phyloP scores from a whole-genome alignment of 768 basidiomycete genomes.

The Termitomyces sp. region DNA sequence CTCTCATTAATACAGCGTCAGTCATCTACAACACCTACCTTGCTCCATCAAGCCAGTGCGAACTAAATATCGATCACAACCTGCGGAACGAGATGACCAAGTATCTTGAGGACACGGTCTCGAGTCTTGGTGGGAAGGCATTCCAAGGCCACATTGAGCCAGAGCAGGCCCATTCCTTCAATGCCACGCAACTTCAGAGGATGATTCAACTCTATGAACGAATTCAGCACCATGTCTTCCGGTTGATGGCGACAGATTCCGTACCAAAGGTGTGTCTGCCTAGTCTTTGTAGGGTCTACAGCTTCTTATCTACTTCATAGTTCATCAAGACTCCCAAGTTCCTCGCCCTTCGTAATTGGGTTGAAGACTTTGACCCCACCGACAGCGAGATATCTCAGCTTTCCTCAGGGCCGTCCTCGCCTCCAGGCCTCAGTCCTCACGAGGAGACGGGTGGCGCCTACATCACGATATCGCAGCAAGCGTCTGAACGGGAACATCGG shows the following conservation, averaged over 20 bases:
- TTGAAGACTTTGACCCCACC: conserved; percentile 68
- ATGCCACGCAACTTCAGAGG: conserved; percentile 92
- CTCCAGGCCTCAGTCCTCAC: conserved; percentile 57
- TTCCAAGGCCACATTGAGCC: conserved; percentile 80
- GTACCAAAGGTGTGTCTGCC: conserved; percentile 76
- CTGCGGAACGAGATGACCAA: conserved; percentile 91
- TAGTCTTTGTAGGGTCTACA: conserved; percentile 5
- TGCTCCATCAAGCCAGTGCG: conserved; percentile 90
- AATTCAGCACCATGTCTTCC: conserved; percentile 95
- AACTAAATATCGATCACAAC: conserved; percentile 97
- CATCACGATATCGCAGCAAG: conserved; percentile 79
- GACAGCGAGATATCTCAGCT: conserved; percentile 56
- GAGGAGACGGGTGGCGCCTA: conserved; percentile 84
- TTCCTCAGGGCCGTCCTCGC: conserved; percentile 50
- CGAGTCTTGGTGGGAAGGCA: conserved; percentile 65
- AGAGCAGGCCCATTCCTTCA: conserved; percentile 77
- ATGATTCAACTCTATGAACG: conserved; percentile 93
- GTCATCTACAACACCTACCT: conserved; percentile 93
- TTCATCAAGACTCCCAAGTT: conserved; percentile 88
- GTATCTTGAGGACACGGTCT: conserved; percentile 89
- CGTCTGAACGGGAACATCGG: conserved; percentile 61
- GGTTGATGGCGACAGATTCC: conserved; percentile 97
- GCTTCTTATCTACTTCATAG: conserved; percentile 30
- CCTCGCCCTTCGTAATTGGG: conserved; percentile 72
- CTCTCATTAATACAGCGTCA: conserved; percentile 91